A percentile compares a stretch with the other conserved stretches of the same genome.
These are phyloP conservation scores for Fusarium sp. DNA, from an alignment of 2,329 filamentous ascomycete species.

Conservation along the genomic window DNA sequence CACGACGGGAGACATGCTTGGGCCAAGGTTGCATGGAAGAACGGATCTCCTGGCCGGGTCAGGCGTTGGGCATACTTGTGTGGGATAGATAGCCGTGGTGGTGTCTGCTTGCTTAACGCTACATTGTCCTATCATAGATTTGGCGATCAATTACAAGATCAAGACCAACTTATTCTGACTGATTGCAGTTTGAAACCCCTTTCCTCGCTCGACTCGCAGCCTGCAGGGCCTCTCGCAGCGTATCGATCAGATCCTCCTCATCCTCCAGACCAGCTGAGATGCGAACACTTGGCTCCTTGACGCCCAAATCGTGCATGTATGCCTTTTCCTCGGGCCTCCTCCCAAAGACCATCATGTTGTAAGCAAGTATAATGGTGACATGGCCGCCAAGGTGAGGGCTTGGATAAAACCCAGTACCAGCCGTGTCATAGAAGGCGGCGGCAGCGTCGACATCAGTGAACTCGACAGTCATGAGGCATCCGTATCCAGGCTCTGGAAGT, in stretches of 20 bases:
- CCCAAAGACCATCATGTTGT: constrained; percentile 56
- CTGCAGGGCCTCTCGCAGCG: constrained; percentile 48
- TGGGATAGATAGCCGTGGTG: constrained; percentile 29
- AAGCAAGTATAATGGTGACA: constrained; percentile 59
- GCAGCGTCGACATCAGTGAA: constrained; percentile 55
- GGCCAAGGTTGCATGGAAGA: constrained; percentile 18
- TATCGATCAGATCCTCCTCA: constrained; percentile 53
- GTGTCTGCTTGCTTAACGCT: constrained; percentile 28
- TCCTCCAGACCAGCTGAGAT: constrained; percentile 60
- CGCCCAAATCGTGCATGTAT: constrained; percentile 51
- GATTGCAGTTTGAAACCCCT: not conserved
- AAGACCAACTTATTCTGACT: not conserved
- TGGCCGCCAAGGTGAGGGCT: constrained; percentile 65
- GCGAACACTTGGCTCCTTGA: constrained; percentile 54
- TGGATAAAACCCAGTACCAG: constrained; percentile 57
- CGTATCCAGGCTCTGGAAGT: constrained; percentile 61
- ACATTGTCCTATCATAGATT: not conserved
- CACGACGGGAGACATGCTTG: constrained; percentile 17
- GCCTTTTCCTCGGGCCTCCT: constrained; percentile 50
- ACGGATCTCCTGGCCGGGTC: constrained; percentile 29
- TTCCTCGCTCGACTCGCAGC: constrained; percentile 36
- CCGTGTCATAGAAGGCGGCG: constrained; percentile 58
- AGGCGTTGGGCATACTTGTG: constrained; percentile 40
- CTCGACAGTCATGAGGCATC: constrained; percentile 63
- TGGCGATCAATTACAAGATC: not conserved